These are phyloP conservation scores for Sporothrix brunneoviolacea DNA, from an alignment of 2,329 filamentous ascomycete genomes.

Conservation along the genomic window DNA sequence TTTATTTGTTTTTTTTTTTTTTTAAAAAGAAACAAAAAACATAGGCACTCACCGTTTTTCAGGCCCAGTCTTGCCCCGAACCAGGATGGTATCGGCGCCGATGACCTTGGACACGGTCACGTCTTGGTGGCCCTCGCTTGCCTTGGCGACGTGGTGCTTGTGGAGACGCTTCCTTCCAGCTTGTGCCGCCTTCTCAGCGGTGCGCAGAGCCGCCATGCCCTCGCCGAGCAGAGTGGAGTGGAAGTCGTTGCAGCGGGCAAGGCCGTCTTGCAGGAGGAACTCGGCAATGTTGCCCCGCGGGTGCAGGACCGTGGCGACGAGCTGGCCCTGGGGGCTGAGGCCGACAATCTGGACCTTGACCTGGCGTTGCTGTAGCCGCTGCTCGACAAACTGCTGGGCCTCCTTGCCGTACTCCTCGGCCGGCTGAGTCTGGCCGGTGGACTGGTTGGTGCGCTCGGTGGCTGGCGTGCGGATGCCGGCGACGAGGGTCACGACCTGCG, in stretches of 20 bases:
- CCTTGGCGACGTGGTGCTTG: conserved; percentile 70
- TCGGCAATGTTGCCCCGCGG: conserved; percentile 88
- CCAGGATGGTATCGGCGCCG: conserved; percentile 80
- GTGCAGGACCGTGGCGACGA: conserved; percentile 84
- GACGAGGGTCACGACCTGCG: conserved; percentile 81
- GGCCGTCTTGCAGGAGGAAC: conserved; percentile 79
- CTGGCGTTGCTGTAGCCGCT: conserved; percentile 75
- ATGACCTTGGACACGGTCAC: conserved; percentile 79
- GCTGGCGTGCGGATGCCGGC: conserved; percentile 84
- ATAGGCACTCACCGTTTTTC: conserved; percentile 62
- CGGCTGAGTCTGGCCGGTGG: conserved; percentile 71
- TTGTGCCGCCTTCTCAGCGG: conserved; percentile 82
- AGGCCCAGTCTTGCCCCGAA: conserved; percentile 74
- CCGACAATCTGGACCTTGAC: conserved; percentile 79
- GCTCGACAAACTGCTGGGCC: conserved; percentile 80
- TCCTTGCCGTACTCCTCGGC: conserved; percentile 89
- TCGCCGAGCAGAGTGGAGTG: conserved; percentile 87
- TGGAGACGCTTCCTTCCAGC: conserved; percentile 70
- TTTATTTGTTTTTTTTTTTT: neutral
- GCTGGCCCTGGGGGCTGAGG: conserved; percentile 79
- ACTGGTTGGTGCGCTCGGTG: conserved; percentile 75
- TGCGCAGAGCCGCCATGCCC: conserved; percentile 78
- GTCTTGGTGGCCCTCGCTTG: conserved; percentile 60
- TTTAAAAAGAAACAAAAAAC: no score
- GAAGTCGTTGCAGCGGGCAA: conserved; percentile 90